Evolutionary conservation across 192 early-diverging fungal genomes (phyloP).

Genomic region (Gaertneriomyces sp.): DNA sequence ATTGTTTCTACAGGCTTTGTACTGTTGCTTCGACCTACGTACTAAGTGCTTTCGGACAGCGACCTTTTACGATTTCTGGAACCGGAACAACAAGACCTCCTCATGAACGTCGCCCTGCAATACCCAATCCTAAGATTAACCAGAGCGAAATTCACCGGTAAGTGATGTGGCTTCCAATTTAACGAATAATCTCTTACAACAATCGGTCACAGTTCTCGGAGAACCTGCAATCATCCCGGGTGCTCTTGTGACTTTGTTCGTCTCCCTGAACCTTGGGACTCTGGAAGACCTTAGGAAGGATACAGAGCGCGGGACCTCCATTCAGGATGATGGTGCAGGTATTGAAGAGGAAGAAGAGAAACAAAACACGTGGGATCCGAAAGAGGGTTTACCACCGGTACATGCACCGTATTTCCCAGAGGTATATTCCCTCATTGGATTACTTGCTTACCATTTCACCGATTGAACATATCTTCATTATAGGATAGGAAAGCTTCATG

Average conservation of each 20-base stretch:
- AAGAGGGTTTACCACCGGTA: constrained; percentile 30
- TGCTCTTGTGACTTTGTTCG: constrained; percentile 45
- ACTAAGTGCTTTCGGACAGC: constrained; percentile 20
- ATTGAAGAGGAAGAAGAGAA: constrained; percentile 29
- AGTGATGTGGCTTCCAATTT: neutral
- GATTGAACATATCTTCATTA: constrained; percentile 32
- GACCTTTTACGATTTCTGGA: constrained; percentile 45
- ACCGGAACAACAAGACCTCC: constrained; percentile 64
- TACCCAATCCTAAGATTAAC: constrained; percentile 75
- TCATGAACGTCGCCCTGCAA: constrained; percentile 68
- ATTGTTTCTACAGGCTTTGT: neutral
- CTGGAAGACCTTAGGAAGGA: constrained; percentile 25
- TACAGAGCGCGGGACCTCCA: constrained; percentile 9
- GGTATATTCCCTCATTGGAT: constrained; percentile 18
- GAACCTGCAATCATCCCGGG: constrained; percentile 47
- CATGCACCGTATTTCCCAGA: constrained; percentile 69
- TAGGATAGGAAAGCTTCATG: constrained; percentile 73
- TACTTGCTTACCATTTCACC: neutral
- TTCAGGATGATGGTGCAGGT: constrained; percentile 4
- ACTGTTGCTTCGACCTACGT: neutral
- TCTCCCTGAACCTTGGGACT: constrained; percentile 35
- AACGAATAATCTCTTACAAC: neutral
- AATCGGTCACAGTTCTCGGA: constrained; percentile 32
- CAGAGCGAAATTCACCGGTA: constrained; percentile 79
- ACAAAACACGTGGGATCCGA: constrained; percentile 33